phyloP scores from a whole-genome alignment of 805 yeast species.

The Myxozyma neotropica region DNA sequence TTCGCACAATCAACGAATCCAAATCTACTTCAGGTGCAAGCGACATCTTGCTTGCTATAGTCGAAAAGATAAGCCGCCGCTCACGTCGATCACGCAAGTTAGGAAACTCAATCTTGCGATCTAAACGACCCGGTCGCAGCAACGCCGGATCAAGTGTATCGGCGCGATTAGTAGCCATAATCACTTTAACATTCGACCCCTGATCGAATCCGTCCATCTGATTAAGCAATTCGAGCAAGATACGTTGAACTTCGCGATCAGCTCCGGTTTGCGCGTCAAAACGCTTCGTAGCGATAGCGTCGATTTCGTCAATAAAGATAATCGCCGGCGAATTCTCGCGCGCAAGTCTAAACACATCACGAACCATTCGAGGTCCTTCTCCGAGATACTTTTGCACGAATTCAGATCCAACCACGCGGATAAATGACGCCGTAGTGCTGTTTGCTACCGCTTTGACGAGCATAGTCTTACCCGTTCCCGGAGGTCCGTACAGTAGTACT shows the following conservation, averaged over 20 bases:
- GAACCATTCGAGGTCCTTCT: conserved; percentile 99
- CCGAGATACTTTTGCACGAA: conserved; percentile 98
- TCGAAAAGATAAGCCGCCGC: conserved; percentile 91
- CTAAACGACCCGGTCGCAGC: conserved; percentile 97
- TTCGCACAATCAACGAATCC: conserved; percentile 90
- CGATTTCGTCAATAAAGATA: conserved; percentile 97
- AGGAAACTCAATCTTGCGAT: conserved; percentile 97
- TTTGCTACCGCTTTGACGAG: conserved; percentile 98
- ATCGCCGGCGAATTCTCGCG: conserved; percentile 97
- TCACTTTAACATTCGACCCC: conserved; percentile 85
- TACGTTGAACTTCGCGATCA: conserved; percentile 98
- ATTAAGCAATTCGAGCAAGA: conserved; percentile 87
- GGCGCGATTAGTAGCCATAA: conserved; percentile 99
- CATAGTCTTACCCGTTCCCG: conserved; percentile 99
- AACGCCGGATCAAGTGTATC: conserved; percentile 98
- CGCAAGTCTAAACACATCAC: conserved; percentile 96
- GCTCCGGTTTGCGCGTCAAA: conserved; percentile 99
- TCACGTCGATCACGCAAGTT: conserved; percentile 95
- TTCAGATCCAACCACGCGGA: conserved; percentile 96
- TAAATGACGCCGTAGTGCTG: conserved; percentile 91
- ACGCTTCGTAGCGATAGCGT: conserved; percentile 98
- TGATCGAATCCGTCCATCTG: conserved; percentile 99
- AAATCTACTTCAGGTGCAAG: conserved; percentile 96
- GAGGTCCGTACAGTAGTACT: conserved; percentile 96
- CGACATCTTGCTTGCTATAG: conserved; percentile 96